Base-by-base conservation (phyloP, 2,329 filamentous ascomycete species). In the Penicillium hordei region DNA sequence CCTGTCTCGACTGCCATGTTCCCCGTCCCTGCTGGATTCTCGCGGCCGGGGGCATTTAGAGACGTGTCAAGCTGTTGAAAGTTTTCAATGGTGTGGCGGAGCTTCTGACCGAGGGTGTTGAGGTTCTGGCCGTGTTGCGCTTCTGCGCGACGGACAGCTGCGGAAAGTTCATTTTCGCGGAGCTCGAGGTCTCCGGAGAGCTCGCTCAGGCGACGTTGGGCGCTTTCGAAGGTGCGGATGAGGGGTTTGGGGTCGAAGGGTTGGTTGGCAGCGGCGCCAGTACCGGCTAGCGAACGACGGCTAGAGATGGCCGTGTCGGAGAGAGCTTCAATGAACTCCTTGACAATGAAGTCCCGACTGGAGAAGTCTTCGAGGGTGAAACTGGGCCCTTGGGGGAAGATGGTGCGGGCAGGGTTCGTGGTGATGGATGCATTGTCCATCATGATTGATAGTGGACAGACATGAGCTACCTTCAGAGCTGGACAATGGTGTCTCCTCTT, bases 1-100 rank as follows among this genome's bases (percentile, higher is more conserved):
- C 94, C 94, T 52, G 97, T 97, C 73, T 96, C 91, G 53, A 99
- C 91, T 0, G 94, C 94, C 62, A 94, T 86, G 71, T 93, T 96
- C 1, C 93, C 93, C 29, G 90, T 91, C 9, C 76, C 81, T 52
- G 68, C 70, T 2, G 68, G 61, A 43, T 64, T 60, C 34, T 74
- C 71, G 4, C 71, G 70, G 51, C 77, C 80, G 34, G 82, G 76
- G 49, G 85, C 83, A 70, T 92, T 93, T 19, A 97, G 81, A 9
- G 89, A 91, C 53, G 89, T 84, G 70, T 99, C 94, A 51, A 99
- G 83, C 31, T 88, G 88, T 75, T 97, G 91, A 74, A 99, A 99
- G 42, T 91, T 91, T 63, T 89, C 87, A 75, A 97, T 94, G 5
- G 93, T 92, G 73, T 94, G 87, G 73, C 96, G 93, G 57, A 99